Evolutionary conservation across 2,329 filamentous ascomycete species (phyloP), one percentile per base, ranked within the genome.

Genomic region (Diaporthe vexans): DNA sequence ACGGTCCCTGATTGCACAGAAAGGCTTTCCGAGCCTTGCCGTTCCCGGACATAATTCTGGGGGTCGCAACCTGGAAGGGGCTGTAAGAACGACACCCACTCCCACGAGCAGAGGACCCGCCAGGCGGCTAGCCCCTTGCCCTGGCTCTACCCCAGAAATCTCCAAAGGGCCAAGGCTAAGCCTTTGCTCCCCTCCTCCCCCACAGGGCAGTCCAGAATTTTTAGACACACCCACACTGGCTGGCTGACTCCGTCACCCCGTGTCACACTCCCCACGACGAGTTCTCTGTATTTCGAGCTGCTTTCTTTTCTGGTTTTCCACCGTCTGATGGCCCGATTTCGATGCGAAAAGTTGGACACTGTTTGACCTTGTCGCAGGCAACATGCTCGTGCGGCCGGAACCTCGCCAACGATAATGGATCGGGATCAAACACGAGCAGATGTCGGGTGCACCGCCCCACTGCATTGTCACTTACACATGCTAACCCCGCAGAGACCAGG

Each of bases 401-500:
- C 21, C 21, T 21, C n/a, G 17, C 58, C 24, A 17, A 75, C 74
- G 74, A 75, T 58, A 75, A 75, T 71, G 29, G 46, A 24, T 70
- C 74, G 74, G 74, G 67, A 68, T 19, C 54, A 71, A 56, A 33
- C 35, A 68, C 59, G 59, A 56, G 56, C 29, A 33, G 29, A 57
- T 35, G 24, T 52, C 71, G 65, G 58, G 71, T 52, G 57, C 67
- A 35, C 58, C 33, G 40, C 67, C 51, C 57, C 67, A 59, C 65
- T 48, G 26, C 56, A 40, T 24, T 67, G 59, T 52, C 69, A 67
- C 70, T 54, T 26, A 48, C 61, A 52, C 51, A 35, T 70, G 37
- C 59, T 51, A 65, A 75, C 74, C 74, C 74, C 74, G 72, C 74
- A 72, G 7, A 68, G 40, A 40, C 61, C 46, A 63, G 70, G 70